A percentile compares a stretch with the other conserved stretches of the same genome.
These are phyloP conservation scores for Massariosphaeria phaeospora DNA, from an alignment of 495 filamentous ascomycete species.

Conservation along the genomic window DNA sequence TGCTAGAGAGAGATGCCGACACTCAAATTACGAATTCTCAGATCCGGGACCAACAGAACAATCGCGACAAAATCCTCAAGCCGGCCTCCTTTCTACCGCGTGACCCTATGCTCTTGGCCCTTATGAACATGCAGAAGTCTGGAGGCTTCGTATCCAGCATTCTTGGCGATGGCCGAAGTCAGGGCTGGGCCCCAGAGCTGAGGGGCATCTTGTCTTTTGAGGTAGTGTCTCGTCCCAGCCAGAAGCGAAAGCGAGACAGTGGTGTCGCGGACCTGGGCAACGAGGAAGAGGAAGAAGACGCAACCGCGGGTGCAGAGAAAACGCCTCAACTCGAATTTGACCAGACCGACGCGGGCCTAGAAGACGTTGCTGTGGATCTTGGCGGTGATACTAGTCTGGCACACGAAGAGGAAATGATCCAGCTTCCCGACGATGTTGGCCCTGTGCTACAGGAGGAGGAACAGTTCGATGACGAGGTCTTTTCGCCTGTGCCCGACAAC, in stretches of 20 bases:
- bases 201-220: slow-evolving; percentile 79
- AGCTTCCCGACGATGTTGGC: slow-evolving; percentile 18
- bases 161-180: slow-evolving; percentile 69
- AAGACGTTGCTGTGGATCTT: slow-evolving; percentile 10
- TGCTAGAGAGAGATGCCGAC: slow-evolving; percentile 63
- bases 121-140: slow-evolving; percentile 85
- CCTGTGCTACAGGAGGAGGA: slow-evolving; percentile 24
- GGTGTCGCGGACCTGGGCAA: slow-evolving; percentile 75
- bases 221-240: slow-evolving; percentile 66
- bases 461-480: slow-evolving; percentile 36
- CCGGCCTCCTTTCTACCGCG: slow-evolving; percentile 73
- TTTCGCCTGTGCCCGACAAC: slow-evolving; percentile 33
- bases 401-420: slow-evolving; percentile 17
- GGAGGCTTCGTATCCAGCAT: slow-evolving; percentile 80
- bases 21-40: slow-evolving; percentile 54
- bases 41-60: slow-evolving; percentile 74
- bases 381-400: slow-evolving; percentile 31
- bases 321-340: slow-evolving; percentile 39
- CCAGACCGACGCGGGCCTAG: slow-evolving; percentile 17
- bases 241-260: slow-evolving; percentile 91
- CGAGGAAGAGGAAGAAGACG: slow-evolving; percentile 62
- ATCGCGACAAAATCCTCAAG: slow-evolving; percentile 75
- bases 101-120: slow-evolving; percentile 74
- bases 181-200: slow-evolving; percentile 85
- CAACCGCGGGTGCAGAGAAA: slow-evolving; percentile 20